These are phyloP conservation scores for Trichoderma oligosporum DNA, from an alignment of 2,329 filamentous ascomycete genomes.

Conservation along the genomic window DNA sequence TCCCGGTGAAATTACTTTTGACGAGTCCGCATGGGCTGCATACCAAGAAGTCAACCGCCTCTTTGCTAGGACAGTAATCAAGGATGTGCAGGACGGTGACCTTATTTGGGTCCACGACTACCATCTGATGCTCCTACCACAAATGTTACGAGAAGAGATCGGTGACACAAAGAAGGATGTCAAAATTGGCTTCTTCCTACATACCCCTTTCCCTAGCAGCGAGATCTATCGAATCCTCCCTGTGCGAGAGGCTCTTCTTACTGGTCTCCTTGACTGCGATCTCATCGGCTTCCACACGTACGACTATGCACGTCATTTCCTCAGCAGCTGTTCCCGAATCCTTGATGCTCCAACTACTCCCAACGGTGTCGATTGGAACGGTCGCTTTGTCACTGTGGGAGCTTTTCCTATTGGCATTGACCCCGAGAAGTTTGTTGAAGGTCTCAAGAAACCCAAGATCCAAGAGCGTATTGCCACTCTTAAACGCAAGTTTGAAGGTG, in stretches of 20 bases:
- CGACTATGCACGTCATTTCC: constrained; percentile 96
- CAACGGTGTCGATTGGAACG: constrained; percentile 87
- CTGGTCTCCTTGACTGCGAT: constrained; percentile 87
- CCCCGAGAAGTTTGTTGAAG: constrained; percentile 91
- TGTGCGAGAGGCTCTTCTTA: constrained; percentile 81
- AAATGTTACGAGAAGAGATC: constrained; percentile 91
- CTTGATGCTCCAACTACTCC: constrained; percentile 77
- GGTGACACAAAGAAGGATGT: constrained; percentile 79
- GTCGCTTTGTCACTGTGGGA: constrained; percentile 83
- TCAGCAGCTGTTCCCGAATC: constrained; percentile 94
- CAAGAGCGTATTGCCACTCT: constrained; percentile 82
- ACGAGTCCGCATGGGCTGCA: constrained; percentile 89
- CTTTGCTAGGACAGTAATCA: constrained; percentile 83
- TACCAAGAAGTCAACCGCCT: constrained; percentile 90
- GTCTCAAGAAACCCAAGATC: constrained; percentile 78
- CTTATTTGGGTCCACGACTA: constrained; percentile 99
- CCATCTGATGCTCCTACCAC: constrained; percentile 92
- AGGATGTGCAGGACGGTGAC: constrained; percentile 88
- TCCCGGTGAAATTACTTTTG: constrained; percentile 95
- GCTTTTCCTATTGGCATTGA: constrained; percentile 98
- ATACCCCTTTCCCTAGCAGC: constrained; percentile 94
- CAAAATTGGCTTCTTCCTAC: constrained; percentile 97
- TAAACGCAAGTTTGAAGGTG: constrained; percentile 86
- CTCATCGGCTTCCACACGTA: constrained; percentile 98
- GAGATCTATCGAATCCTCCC: constrained; percentile 96